Evolutionary conservation across 1,284 basidiomycete species (phyloP).

Genomic region (Cryptococcus wingfieldii): DNA sequence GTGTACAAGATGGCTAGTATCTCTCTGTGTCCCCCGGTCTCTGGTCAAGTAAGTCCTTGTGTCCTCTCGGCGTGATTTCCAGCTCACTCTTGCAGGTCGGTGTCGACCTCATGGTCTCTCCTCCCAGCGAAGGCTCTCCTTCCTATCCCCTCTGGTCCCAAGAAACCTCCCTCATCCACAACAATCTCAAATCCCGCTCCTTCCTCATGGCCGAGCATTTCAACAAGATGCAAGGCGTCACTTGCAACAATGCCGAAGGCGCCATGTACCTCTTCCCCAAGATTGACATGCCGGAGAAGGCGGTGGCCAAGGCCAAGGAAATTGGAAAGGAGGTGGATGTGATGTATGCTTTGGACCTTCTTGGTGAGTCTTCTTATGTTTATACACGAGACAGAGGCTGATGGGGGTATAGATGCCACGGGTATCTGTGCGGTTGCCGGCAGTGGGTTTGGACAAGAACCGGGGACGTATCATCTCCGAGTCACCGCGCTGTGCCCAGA

Average conservation of each 20-base stretch:
- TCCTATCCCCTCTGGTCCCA: slow-evolving; percentile 72
- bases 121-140: slow-evolving; percentile 68
- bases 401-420: slow-evolving; percentile 58
- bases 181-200: slow-evolving; percentile 67
- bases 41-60: slow-evolving; percentile 54
- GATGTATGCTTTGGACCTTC: slow-evolving; percentile 75
- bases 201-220: slow-evolving; percentile 69
- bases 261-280: slow-evolving; percentile 83
- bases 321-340: slow-evolving; percentile 76
- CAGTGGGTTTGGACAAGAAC: slow-evolving; percentile 84
- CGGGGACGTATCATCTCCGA: slow-evolving; percentile 80
- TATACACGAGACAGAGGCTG: neutral
- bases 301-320: slow-evolving; percentile 65
- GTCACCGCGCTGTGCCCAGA: slow-evolving; percentile 78
- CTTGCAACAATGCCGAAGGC: slow-evolving; percentile 77
- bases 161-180: slow-evolving; percentile 75
- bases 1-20: slow-evolving; percentile 95
- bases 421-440: slow-evolving; percentile 92
- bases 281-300: slow-evolving; percentile 65
- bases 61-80: neutral
- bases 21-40: slow-evolving; percentile 78
- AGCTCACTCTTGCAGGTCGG: slow-evolving; percentile 63
- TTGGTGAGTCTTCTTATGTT: slow-evolving; percentile 51
- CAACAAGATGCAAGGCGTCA: slow-evolving; percentile 71
- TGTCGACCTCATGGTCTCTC: slow-evolving; percentile 83